Percentiles rank a stretch among this genome's conserved stretches.
Evolutionary conservation across 106 monocot genomes (phyloP).

Genomic region (Acanthochlamys bracteata): DNA sequence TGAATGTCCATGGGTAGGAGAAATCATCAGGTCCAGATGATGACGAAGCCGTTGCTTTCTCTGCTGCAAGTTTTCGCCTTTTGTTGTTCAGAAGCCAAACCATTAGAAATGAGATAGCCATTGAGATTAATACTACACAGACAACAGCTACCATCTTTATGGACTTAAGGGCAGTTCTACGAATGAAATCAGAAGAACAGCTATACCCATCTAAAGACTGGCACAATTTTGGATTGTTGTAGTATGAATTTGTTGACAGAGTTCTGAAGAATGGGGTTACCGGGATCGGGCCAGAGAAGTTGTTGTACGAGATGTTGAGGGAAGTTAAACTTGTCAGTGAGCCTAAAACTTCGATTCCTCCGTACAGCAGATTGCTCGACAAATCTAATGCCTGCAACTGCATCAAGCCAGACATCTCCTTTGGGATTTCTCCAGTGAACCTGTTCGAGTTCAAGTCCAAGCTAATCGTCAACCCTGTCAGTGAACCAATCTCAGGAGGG

Average conservation of each 20-base stretch:
- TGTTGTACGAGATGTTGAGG: slow-evolving; percentile 64
- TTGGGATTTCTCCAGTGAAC: slow-evolving; percentile 41
- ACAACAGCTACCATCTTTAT: slow-evolving; percentile 37
- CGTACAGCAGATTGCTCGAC: slow-evolving; percentile 44
- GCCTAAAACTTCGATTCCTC: slow-evolving; percentile 37
- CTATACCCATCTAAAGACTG: slow-evolving; percentile 47
- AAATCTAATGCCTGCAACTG: slow-evolving; percentile 57
- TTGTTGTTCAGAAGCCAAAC: slow-evolving; percentile 52
- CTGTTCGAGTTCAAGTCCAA: slow-evolving; percentile 46
- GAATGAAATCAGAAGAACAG: slow-evolving; percentile 46
- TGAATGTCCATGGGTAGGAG: slow-evolving; percentile 63
- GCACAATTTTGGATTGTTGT: slow-evolving; percentile 41
- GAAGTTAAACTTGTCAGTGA: slow-evolving; percentile 50
- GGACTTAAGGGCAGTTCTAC: slow-evolving; percentile 30
- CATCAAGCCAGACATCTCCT: slow-evolving; percentile 36
- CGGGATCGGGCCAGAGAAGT: slow-evolving; percentile 69
- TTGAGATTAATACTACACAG: slow-evolving; percentile 27
- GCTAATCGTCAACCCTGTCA: slow-evolving; percentile 51
- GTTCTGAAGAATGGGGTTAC: slow-evolving; percentile 59
- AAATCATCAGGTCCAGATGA: slow-evolving; percentile 49
- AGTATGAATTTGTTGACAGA: slow-evolving; percentile 33
- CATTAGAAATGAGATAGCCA: slow-evolving; percentile 21
- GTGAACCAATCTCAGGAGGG: slow-evolving; percentile 48
- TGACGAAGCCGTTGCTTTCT: slow-evolving; percentile 23
- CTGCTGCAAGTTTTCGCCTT: slow-evolving; percentile 19